phyloP scores from a whole-genome alignment of 2,329 filamentous ascomycete genomes.

The Fusarium domesticum region DNA sequence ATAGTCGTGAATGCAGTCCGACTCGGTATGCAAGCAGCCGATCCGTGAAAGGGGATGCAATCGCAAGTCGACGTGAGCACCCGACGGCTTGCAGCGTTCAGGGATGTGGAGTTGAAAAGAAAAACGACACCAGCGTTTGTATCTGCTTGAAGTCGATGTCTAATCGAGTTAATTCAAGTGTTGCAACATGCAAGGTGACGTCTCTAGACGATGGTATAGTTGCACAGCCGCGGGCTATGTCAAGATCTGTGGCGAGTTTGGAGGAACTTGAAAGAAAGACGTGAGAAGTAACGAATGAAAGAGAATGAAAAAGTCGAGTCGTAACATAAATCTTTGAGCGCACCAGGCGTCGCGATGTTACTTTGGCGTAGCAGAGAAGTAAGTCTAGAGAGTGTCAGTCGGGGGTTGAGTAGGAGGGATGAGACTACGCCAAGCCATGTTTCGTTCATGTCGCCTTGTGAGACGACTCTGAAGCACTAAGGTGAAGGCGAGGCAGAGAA shows the following conservation, averaged over 20 bases:
- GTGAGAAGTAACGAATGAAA: slow-evolving; percentile 19
- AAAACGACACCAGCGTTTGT: slow-evolving; percentile 19
- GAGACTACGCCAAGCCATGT: too few species aligned
- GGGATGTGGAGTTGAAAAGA: slow-evolving; percentile 8
- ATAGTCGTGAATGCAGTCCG: slow-evolving; percentile 19
- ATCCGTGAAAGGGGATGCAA: slow-evolving; percentile 11
- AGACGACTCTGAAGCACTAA: not conserved
- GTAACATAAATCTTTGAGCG: not conserved
- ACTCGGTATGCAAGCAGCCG: slow-evolving; percentile 25
- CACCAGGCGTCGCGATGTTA: too few species aligned
- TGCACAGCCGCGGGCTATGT: slow-evolving; percentile 20
- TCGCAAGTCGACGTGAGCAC: slow-evolving; percentile 12
- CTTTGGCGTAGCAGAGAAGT: slow-evolving; percentile 10
- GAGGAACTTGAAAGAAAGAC: slow-evolving; percentile 5
- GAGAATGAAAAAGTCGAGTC: slow-evolving; percentile 17
- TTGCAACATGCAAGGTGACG: slow-evolving; percentile 25
- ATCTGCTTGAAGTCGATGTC: slow-evolving; percentile 21
- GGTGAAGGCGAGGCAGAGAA: not conserved
- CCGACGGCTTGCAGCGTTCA: slow-evolving; percentile 17
- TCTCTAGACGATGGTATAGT: slow-evolving; percentile 18
- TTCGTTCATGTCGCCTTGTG: too few species aligned
- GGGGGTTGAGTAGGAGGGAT: slow-evolving; percentile 1
- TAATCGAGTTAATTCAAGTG: slow-evolving; percentile 21
- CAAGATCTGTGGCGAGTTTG: slow-evolving; percentile 17
- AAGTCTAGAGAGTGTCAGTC: slow-evolving; percentile 17